Percentiles rank a stretch among this genome's conserved stretches.
phyloP scores from a whole-genome alignment of 1,284 basidiomycete genomes.

The Lignosus rhinocerotis region DNA sequence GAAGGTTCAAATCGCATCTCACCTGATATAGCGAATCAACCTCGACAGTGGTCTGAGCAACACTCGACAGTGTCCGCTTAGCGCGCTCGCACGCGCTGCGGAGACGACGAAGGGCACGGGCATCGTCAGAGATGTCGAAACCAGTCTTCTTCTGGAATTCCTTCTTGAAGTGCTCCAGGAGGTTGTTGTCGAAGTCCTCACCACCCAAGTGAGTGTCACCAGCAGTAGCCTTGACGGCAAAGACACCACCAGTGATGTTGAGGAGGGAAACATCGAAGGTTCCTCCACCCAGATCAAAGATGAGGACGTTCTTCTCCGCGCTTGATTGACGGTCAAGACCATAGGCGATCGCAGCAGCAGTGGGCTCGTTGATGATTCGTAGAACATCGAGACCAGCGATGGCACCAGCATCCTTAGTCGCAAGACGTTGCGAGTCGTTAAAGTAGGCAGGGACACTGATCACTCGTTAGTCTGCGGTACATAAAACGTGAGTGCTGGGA shows the following conservation, averaged over 20 bases:
- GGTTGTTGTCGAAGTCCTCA: constrained; percentile 98
- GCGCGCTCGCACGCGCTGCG: constrained; percentile 98
- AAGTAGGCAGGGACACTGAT: constrained; percentile 91
- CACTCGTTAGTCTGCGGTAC: constrained; percentile 1
- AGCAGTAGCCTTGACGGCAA: constrained; percentile 96
- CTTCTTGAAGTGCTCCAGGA: constrained; percentile 97
- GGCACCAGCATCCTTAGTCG: constrained; percentile 93
- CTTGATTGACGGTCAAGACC: constrained; percentile 90
- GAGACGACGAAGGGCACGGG: constrained; percentile 94
- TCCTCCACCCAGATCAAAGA: constrained; percentile 99
- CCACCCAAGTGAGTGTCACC: constrained; percentile 99
- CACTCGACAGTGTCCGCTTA: constrained; percentile 97
- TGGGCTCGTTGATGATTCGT: constrained; percentile 98
- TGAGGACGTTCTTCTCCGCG: constrained; percentile 97
- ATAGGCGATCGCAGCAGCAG: constrained; percentile 92
- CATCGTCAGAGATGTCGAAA: constrained; percentile 93
- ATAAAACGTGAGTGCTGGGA: background rate
- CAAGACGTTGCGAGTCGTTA: constrained; percentile 95
- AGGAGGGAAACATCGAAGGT: constrained; percentile 98
- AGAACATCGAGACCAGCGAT: constrained; percentile 94
- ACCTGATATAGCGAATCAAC: constrained; percentile 98
- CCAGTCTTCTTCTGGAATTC: constrained; percentile 99
- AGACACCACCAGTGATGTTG: constrained; percentile 96
- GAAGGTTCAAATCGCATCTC: background rate
- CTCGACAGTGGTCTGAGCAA: constrained; percentile 98